Percentiles rank a stretch among this genome's conserved stretches.
phyloP scores from a whole-genome alignment of 1,284 basidiomycete species.

The Apiotrichum akiyoshidainum region DNA sequence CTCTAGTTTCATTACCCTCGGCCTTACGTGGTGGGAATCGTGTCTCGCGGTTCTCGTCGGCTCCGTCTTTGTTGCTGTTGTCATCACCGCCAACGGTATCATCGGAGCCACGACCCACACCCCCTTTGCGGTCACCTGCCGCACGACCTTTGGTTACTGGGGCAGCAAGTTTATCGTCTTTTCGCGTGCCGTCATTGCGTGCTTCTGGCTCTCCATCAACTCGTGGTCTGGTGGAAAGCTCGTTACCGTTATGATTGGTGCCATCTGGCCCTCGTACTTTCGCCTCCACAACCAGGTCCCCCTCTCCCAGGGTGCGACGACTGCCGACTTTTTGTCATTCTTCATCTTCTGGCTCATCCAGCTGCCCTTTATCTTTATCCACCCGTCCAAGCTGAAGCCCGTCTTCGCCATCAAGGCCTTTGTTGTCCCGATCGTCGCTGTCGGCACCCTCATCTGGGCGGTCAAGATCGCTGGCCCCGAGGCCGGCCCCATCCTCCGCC shows the following conservation, averaged over 20 bases:
- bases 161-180: slow-evolving; percentile 53
- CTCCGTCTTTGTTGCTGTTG: slow-evolving; percentile 31
- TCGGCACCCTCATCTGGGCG: slow-evolving; percentile 71
- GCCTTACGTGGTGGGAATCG: slow-evolving; percentile 37
- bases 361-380: slow-evolving; percentile 66
- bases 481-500: slow-evolving; percentile 57
- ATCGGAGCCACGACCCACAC: slow-evolving; percentile 67
- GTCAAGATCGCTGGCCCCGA: slow-evolving; percentile 65
- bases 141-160: slow-evolving; percentile 75
- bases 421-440: slow-evolving; percentile 63
- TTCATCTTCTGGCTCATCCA: slow-evolving; percentile 66
- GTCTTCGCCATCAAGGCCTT: slow-evolving; percentile 67
- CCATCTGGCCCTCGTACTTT: slow-evolving; percentile 70
- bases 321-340: slow-evolving; percentile 61
- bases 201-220: slow-evolving; percentile 73
- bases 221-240: slow-evolving; percentile 52
- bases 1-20: slow-evolving; percentile 34
- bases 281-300: slow-evolving; percentile 64
- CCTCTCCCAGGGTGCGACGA: slow-evolving; percentile 61
- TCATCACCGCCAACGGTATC: slow-evolving; percentile 59
- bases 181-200: slow-evolving; percentile 66
- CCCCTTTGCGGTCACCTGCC: slow-evolving; percentile 68
- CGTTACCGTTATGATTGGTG: slow-evolving; percentile 62
- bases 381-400: slow-evolving; percentile 68
- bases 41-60: slow-evolving; percentile 39